Base-by-base conservation (phyloP, 805 yeast genomes). In the Pichia rugopelliculosa region DNA sequence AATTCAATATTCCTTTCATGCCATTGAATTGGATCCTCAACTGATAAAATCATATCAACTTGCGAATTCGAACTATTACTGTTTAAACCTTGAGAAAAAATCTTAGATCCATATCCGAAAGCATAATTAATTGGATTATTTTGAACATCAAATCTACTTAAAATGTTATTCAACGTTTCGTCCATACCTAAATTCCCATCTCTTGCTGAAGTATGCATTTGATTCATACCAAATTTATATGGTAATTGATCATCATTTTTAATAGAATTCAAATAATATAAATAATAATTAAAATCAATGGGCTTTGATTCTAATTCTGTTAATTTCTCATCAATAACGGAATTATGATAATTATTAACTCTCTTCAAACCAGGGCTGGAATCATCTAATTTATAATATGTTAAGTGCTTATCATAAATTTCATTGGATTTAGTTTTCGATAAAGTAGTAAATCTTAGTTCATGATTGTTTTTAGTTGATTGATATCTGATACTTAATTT, bases 21-120 rank as follows among this genome's bases (percentile, higher is more conserved):
- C 82, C 95, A 93, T 52, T 76, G 79, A 27, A 70, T 69, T 3
- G 95, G 79, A 59, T 82, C 76, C 0, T 83, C 74, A 2, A 90
- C 97, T 1, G 87, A 88, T 57, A 85, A 80, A 12, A 91, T 84
- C 65, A 93, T 66, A 62, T 93, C 99, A 12, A 87, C 77, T 63
- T 93, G 98, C 0, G 89, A 83, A 24, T 59, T 58, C 1, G 58
- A 48, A 5, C 49, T 38, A 33, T 74, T 73, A 12, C 63, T 60
- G 11, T 61, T 55, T 3, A 59, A 47, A 5, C 80, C 82, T 62
- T 91, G 99, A 34, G 79, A 74, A 58, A 93, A 86, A 1, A 93
- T 96, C 5, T 96, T 96, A 8, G 95, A 85, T 2, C 99, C 99
- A 64, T 91, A 91, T 0, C 97, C 99, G 66, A 91, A 86, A 1